Evolutionary conservation across 1,284 basidiomycete species (phyloP), one percentile per base, ranked within the genome.

Genomic region (Anthracocystis walkeri): DNA sequence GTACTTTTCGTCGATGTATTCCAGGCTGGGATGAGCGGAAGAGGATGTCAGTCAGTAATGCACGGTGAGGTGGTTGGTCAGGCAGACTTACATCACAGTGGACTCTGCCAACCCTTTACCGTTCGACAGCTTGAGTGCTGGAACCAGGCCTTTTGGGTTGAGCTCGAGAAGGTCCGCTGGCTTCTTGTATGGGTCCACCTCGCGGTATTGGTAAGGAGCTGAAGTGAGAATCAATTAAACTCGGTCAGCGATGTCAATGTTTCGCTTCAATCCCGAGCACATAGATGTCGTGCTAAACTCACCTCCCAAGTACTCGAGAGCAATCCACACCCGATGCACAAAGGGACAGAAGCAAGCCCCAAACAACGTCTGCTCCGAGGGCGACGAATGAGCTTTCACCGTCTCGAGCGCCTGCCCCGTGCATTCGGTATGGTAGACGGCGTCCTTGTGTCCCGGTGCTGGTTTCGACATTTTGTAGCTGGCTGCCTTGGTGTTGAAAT

Each of bases 131-230:
- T 88, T 89, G 40, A 93, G 81, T 0, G 89, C 92, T 0, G 92
- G 92, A 1, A 93, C 92, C 2, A 93, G 88, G 0, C 92, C 92
- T 81, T 92, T 92, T 0, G 92, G 91, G 21, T 91, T 92, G 18
- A 92, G 87, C 55, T 92, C 90, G 12, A 93, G 86, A n/a, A 93
- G 87, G 38, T 91, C 91, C 55, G 89, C 85, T 0, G 92, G 91
- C 79, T 93, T 93, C 86, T 90, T 89, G 87, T 93, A 93, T 1
- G 92, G 91, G 84, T 93, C 91, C 29, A 93, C 91, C 85, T 93
- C 91, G 78, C 66, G 51, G 90, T 91, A 77, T 56, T 58, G 64
- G 40, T 72, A 75, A 11, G 73, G 78, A 27, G 62, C 72, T 75
- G 58, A 6, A 25, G 14, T 5, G 16, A 14, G 4, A 10, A 10